phyloP scores from a whole-genome alignment of 2,329 filamentous ascomycete genomes.

The Monosporascus sp. region DNA sequence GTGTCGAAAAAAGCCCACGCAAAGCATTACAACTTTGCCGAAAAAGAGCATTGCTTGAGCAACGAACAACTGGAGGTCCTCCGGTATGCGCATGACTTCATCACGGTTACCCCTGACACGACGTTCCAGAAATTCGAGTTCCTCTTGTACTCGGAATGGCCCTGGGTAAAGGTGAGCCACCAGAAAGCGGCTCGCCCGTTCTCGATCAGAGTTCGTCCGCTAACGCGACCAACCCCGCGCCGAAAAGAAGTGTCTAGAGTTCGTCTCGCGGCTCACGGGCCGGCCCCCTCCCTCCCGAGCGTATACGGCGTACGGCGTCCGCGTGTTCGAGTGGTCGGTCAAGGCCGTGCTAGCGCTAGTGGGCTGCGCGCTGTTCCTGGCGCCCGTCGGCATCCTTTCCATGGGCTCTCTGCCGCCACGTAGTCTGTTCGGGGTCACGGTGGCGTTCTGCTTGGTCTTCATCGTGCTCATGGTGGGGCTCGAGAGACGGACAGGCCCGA shows the following conservation, averaged over 20 bases:
- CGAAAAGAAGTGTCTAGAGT: slow-evolving; percentile 4
- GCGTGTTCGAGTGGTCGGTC: slow-evolving; percentile 1
- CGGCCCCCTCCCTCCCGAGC: neutral
- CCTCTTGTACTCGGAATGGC: slow-evolving; percentile 3
- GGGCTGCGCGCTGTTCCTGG: slow-evolving; percentile 5
- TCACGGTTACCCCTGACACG: slow-evolving; percentile 6
- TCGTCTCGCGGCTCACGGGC: slow-evolving; percentile 1
- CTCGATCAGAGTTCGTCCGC: neutral
- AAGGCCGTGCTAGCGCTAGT: neutral
- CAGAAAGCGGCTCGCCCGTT: neutral
- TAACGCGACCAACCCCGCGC: neutral
- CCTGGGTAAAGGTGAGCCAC: slow-evolving; percentile 4
- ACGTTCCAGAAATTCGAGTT: slow-evolving; percentile 13
- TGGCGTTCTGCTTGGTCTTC: slow-evolving; percentile 7
- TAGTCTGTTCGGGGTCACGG: slow-evolving; percentile 6
- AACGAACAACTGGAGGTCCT: neutral
- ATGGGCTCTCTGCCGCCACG: slow-evolving; percentile 3
- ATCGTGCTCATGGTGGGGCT: slow-evolving; percentile 4
- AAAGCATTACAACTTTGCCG: too few species aligned
- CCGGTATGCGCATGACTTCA: slow-evolving; percentile 15
- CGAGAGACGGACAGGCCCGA: slow-evolving; percentile 7
- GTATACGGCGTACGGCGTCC: slow-evolving; percentile 7
- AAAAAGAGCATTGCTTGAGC: too few species aligned
- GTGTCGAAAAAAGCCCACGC: too few species aligned
- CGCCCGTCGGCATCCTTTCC: slow-evolving; percentile 11